These are phyloP conservation scores for Diutina mesorugosa DNA, from an alignment of 1,139 yeast species.

Conservation along the genomic window DNA sequence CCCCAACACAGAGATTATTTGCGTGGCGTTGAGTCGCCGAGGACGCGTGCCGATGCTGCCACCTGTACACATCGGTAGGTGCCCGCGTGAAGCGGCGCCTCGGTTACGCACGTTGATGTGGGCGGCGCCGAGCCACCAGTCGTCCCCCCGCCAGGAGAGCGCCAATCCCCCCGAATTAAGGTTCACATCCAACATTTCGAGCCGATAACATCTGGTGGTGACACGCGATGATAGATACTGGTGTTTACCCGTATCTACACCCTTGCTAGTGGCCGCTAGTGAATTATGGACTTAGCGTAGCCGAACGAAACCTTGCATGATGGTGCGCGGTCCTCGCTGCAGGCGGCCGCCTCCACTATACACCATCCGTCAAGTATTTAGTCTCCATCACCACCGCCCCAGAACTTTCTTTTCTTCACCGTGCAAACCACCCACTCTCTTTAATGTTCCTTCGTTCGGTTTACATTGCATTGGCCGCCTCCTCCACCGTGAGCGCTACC, in stretches of 20 bases:
- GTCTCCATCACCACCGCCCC: not conserved
- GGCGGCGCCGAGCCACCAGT: not conserved
- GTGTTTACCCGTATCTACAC: too few species aligned
- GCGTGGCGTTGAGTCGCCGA: not conserved
- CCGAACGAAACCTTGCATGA: not conserved
- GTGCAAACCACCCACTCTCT: not conserved
- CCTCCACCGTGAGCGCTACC: not conserved
- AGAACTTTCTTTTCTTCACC: not conserved
- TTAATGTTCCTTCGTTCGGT: slow-evolving; percentile 1
- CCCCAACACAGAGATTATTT: too few species aligned
- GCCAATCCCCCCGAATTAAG: not conserved
- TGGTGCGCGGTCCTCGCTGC: not conserved
- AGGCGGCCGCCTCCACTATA: not conserved
- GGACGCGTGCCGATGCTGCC: not conserved
- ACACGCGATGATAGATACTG: not conserved
- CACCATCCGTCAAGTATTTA: not conserved
- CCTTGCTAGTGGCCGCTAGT: too few species aligned
- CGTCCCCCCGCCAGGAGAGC: not conserved
- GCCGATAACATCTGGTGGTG: not conserved
- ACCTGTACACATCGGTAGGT: not conserved
- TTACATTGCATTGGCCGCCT: not conserved
- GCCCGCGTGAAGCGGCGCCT: not conserved
- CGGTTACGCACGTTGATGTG: not conserved
- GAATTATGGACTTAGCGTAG: not conserved
- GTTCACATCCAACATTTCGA: not conserved